phyloP scores from a whole-genome alignment of 2,329 filamentous ascomycete genomes.

The Pseudocercospora cruenta region DNA sequence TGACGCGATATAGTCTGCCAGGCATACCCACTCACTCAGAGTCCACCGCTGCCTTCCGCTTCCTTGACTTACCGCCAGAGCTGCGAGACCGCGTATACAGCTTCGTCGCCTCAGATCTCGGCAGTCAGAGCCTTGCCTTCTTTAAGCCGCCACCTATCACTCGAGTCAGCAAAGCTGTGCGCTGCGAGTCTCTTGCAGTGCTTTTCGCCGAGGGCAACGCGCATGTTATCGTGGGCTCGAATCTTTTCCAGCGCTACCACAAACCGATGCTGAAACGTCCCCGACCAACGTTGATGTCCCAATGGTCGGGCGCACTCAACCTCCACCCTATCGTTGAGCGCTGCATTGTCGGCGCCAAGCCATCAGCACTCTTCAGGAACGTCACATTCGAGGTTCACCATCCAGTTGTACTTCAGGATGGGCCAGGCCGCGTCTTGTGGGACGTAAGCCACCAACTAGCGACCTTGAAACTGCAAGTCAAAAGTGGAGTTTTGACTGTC shows the following conservation, averaged over 20 bases:
- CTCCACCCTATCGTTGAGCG: background rate
- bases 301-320: background rate
- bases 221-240: background rate
- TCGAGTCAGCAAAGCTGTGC: background rate
- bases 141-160: background rate
- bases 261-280: background rate
- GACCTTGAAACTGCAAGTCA: background rate
- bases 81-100: background rate
- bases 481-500: background rate
- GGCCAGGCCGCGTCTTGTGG: background rate
- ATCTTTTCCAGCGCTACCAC: background rate
- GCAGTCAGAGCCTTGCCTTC: background rate
- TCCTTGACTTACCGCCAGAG: background rate
- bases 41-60: background rate
- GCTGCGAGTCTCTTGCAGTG: background rate
- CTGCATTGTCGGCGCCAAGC: background rate
- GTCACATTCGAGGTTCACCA: background rate
- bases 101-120: background rate
- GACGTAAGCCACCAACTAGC: background rate
- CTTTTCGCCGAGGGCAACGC: background rate
- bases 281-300: background rate
- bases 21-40: background rate
- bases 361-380: background rate
- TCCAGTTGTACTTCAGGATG: background rate
- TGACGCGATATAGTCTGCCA: background rate